These are phyloP conservation scores for Craterostigma plantagineum DNA, from an alignment of 257 asterid genomes.

Conservation along the genomic window DNA sequence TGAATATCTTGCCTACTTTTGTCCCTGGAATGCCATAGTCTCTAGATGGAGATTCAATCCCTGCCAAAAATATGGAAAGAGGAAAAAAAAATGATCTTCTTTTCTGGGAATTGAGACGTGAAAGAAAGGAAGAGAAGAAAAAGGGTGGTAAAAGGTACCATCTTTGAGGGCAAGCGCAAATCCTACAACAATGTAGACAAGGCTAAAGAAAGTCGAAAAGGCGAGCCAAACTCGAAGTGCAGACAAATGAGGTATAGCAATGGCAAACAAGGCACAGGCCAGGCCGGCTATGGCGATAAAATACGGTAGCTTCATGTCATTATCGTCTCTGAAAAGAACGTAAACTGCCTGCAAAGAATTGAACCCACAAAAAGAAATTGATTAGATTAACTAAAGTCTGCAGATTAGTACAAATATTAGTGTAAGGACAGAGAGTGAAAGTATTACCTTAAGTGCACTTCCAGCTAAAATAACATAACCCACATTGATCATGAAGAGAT, in stretches of 20 bases:
- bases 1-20: slow-evolving; percentile 18
- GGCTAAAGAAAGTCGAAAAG: background rate
- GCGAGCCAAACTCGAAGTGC: slow-evolving; percentile 5
- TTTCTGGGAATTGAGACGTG: no score
- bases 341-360: slow-evolving; percentile 1
- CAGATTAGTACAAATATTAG: no score
- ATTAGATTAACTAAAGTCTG: no score
- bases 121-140: no score
- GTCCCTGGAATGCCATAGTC: slow-evolving; percentile 40
- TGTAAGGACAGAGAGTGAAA: background rate
- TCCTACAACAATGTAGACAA: background rate
- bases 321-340: background rate
- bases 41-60: slow-evolving; percentile 17
- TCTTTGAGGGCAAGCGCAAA: background rate
- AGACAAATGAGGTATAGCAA: slow-evolving; percentile 2
- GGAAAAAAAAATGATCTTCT: no score
- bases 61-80: background rate
- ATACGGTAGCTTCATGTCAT: slow-evolving; percentile 1
- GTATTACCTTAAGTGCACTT: slow-evolving; percentile 3
- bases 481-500: slow-evolving; percentile 6
- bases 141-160: slow-evolving; percentile 2
- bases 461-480: slow-evolving; percentile 2
- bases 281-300: slow-evolving; percentile 2
- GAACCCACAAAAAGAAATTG: no score
- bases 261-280: background rate